Percentiles rank a stretch among this genome's conserved stretches.
These are phyloP conservation scores for Laburnicola sp. DNA, from an alignment of 2,329 filamentous ascomycete species.

Conservation along the genomic window DNA sequence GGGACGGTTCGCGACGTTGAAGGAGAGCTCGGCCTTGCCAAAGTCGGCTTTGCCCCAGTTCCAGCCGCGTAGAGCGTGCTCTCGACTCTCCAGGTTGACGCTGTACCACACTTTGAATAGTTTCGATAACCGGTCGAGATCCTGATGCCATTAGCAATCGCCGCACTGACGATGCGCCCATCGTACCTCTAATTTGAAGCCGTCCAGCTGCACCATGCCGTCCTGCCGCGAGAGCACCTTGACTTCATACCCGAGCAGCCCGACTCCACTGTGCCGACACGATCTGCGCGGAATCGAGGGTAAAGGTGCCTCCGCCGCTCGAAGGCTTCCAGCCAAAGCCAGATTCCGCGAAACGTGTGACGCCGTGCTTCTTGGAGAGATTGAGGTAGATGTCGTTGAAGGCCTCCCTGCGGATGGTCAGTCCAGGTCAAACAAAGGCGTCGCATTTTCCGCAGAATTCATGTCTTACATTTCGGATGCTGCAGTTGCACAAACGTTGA, in stretches of 20 bases:
- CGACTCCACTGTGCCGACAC: constrained; percentile 90
- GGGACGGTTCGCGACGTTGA: constrained; percentile 95
- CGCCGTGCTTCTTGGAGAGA: constrained; percentile 87
- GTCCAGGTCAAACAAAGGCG: background rate
- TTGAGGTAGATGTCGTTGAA: constrained; percentile 98
- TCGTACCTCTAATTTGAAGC: constrained; percentile 80
- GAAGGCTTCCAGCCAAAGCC: constrained; percentile 95
- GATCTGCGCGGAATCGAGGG: constrained; percentile 84
- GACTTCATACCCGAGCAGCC: constrained; percentile 87
- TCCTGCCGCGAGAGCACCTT: constrained; percentile 86
- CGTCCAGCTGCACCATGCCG: constrained; percentile 89
- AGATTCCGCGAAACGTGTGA: constrained; percentile 91
- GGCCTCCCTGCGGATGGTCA: constrained; percentile 66
- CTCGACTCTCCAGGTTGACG: constrained; percentile 85
- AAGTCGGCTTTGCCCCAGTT: constrained; percentile 99
- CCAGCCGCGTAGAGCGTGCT: constrained; percentile 95
- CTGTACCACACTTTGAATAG: constrained; percentile 99
- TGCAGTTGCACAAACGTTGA: background rate
- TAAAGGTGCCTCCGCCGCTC: constrained; percentile 82
- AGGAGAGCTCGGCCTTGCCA: constrained; percentile 88
- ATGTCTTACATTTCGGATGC: background rate
- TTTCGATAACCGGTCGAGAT: constrained; percentile 87
- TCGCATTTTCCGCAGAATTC: background rate
- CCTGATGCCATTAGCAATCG: constrained; percentile 52
- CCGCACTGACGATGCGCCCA: background rate